These are phyloP conservation scores for Ilex paraguariensis DNA, from an alignment of 305 asterid species.

Conservation along the genomic window DNA sequence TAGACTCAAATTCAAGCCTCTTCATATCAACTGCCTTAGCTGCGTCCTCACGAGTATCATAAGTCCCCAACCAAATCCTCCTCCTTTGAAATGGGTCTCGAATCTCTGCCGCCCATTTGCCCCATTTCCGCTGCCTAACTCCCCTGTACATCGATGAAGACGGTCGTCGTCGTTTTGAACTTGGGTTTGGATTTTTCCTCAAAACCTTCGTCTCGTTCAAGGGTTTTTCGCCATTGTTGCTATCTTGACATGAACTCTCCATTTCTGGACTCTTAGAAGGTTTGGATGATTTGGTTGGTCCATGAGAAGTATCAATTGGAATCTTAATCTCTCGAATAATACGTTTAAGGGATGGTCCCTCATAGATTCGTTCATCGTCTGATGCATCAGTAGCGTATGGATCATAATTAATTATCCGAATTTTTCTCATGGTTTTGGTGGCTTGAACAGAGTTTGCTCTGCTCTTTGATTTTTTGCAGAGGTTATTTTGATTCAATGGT, in stretches of 20 bases:
- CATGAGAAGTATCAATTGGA: slow-evolving; percentile 10
- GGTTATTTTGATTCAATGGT: slow-evolving; percentile 17
- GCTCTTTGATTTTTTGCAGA: slow-evolving; percentile 17
- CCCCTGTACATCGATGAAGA: slow-evolving; percentile 45
- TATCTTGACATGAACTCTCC: slow-evolving; percentile 46
- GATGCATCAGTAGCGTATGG: slow-evolving; percentile 92
- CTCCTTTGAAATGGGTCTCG: slow-evolving; percentile 62
- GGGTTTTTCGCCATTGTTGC: slow-evolving; percentile 39
- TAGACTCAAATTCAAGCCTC: slow-evolving; percentile 50
- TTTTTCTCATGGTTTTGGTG: slow-evolving; percentile 29
- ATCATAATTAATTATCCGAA: slow-evolving; percentile 53
- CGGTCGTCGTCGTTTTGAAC: not conserved
- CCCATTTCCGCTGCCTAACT: slow-evolving; percentile 82
- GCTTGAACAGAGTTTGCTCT: slow-evolving; percentile 14
- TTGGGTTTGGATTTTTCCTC: slow-evolving; percentile 1
- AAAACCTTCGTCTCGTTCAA: slow-evolving; percentile 21
- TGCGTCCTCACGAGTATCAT: slow-evolving; percentile 66
- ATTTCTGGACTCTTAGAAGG: slow-evolving; percentile 13
- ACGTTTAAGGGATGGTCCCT: slow-evolving; percentile 31
- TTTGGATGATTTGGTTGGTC: not conserved
- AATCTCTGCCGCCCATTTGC: slow-evolving; percentile 94
- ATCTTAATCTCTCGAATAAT: slow-evolving; percentile 41
- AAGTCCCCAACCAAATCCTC: slow-evolving; percentile 87
- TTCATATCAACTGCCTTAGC: slow-evolving; percentile 60
- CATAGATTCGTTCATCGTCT: slow-evolving; percentile 44